These are phyloP conservation scores for Claviceps paspali DNA, from an alignment of 2,329 filamentous ascomycete genomes.

Conservation along the genomic window DNA sequence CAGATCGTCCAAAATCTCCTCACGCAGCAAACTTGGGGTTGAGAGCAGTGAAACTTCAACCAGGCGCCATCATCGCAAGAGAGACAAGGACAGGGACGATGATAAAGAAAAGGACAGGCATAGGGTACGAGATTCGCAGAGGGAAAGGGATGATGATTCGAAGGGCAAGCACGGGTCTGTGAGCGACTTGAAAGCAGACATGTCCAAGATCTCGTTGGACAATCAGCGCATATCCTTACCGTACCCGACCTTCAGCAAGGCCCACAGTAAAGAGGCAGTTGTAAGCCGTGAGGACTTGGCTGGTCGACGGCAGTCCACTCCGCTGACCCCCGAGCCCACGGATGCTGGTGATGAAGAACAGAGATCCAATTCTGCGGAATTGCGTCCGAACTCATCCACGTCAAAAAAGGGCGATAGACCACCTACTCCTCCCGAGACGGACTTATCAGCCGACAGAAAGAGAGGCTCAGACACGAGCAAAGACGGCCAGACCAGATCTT, in stretches of 20 bases:
- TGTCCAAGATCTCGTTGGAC: constrained; percentile 22
- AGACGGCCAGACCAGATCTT: constrained; percentile 25
- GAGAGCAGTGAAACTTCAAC: constrained; percentile 25
- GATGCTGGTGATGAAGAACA: constrained; percentile 36
- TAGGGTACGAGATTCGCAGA: constrained; percentile 18
- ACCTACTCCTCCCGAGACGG: constrained; percentile 50
- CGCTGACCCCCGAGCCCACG: constrained; percentile 55
- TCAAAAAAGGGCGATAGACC: constrained; percentile 32
- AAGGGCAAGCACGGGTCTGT: constrained; percentile 20
- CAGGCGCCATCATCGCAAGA: constrained; percentile 16
- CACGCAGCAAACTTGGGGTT: constrained; percentile 24
- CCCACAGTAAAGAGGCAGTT: constrained; percentile 78
- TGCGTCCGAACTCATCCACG: constrained; percentile 21
- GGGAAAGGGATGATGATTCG: constrained; percentile 18
- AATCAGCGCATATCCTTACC: constrained; percentile 41
- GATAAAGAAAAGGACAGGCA: constrained; percentile 19
- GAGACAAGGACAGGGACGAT: constrained; percentile 16
- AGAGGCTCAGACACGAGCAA: constrained; percentile 21
- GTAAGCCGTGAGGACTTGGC: constrained; percentile 41
- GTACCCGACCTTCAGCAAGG: constrained; percentile 77
- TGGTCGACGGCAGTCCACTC: constrained; percentile 20
- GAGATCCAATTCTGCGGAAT: constrained; percentile 33
- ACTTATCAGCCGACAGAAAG: constrained; percentile 32
- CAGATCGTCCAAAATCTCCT: constrained; percentile 25
- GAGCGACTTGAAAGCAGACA: constrained; percentile 34